Conservation (phyloP, 2,329 filamentous ascomycete species). For the Aspergillus sp. region DNA sequence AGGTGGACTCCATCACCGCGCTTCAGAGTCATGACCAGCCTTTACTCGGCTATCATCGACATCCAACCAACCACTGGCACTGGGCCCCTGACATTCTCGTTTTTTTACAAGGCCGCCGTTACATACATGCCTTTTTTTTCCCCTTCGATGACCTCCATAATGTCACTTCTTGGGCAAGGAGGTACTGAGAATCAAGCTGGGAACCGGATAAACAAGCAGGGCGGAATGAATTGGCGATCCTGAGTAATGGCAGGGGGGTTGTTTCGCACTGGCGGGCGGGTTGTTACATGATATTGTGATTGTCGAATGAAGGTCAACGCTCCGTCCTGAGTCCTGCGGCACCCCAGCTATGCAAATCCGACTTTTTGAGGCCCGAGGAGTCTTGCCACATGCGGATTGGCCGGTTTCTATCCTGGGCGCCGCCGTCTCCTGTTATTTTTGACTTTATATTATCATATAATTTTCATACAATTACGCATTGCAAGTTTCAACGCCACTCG, state of each 20-base stretch:
- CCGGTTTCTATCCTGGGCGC: constrained; percentile 2
- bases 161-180: not conserved
- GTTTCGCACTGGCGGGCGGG: not conserved
- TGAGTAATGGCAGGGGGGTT: not conserved
- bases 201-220: not conserved
- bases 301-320: not conserved
- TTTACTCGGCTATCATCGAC: constrained; percentile 4
- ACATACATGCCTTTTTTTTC: not conserved
- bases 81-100: constrained; percentile 1
- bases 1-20: not conserved
- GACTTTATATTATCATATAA: constrained; percentile 2
- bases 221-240: constrained; percentile 3
- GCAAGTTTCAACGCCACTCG: constrained; percentile 3
- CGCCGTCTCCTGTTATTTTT: constrained; percentile 9
- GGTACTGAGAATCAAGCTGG: not conserved
- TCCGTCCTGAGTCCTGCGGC: constrained; percentile 2
- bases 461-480: constrained; percentile 12
- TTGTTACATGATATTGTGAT: constrained; percentile 5
- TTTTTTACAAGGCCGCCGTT: not conserved
- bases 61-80: not conserved
- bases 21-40: not conserved
- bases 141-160: not conserved
- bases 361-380: constrained; percentile 6
- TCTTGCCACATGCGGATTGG: constrained; percentile 18
- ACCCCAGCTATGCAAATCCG: constrained; percentile 10